Evolutionary conservation across 306 rosid genomes (phyloP), one percentile per base, ranked within the genome.

Genomic region (Citrullus mucosospermus): DNA sequence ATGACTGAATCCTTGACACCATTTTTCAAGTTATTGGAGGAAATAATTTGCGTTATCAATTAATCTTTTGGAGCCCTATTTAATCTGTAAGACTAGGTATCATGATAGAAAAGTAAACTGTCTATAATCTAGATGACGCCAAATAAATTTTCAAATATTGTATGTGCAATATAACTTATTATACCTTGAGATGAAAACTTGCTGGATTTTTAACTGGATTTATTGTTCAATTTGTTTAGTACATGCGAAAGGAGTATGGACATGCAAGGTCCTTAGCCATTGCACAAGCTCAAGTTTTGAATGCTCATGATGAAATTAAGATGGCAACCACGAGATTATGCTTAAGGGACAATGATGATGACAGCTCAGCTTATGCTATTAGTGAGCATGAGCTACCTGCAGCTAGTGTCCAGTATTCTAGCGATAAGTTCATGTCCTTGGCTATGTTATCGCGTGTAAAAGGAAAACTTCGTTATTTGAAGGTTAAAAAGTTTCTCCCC

Each of bases 391-490:
- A 95, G 81, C 81, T 95, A 76, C 75, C 63, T 82, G 87, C 89
- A 28, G 91, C 96, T 75, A 89, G 90, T 78, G 85, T 92, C 55
- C 82, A 84, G 80, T 87, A 81, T 82, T 86, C 96, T 65, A 91
- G 91, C 39, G 92, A 95, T 16, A 92, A 95, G 93, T 95, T 92
- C 69, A 76, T 86, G 85, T 88, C 96, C 34, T 77, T 86, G 87
- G 80, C 88, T 79, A 77, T 84, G 81, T 80, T 95, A 85, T 83
- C 92, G 17, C 86, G 88, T 75, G 84, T 85, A 79, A 95, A 91
- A 84, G 98, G 98, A 78, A 95, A 91, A 74, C 97, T 95, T 62
- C 98, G 96, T 76, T 95, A 95, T 85, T 81, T 95, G 83, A 88
- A 95, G 97, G 97, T 95, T 28, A 51, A 15, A 51, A 46, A 15